Evolutionary conservation across 306 rosid genomes (phyloP), one percentile per base, ranked within the genome.

Genomic region (Crotalaria pallida): DNA sequence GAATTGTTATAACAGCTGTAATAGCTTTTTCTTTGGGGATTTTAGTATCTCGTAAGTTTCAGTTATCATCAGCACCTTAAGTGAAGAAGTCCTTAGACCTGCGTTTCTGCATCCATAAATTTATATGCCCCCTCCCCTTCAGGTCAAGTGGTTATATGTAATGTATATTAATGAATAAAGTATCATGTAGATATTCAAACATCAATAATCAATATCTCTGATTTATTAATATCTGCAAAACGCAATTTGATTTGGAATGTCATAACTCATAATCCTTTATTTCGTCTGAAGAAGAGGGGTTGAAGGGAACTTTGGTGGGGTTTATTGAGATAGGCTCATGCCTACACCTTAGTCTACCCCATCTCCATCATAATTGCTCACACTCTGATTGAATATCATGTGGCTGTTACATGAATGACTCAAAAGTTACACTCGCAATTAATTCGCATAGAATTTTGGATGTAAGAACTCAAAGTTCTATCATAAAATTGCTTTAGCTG

Each of bases 1-100:
- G 77, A 59, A 74, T 83, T 50, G 69, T 88, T 21, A 22, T 80
- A 19, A 75, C 93, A 33, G 93, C 91, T 21, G 50, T 79, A 9
- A 1, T 88, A 50, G 93, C 93, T 3, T 88, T 91, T 69, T 84
- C 91, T 15, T 50, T 91, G 17, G 91, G 92, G 62, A 2, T 87
- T 58, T 66, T 77, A 0, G 51, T 82, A 41, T 77, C 89, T 76
- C 79, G 69, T 0, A 55, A 75, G 65, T 73, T 80, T 41, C 45
- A 77, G 72, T 80, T 56, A 19, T 71, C 81, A 75, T 9, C 27
- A 18, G 43, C 64, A 43, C 3, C 33, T 23, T 71, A 73, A 72
- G 11, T 36, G 24, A 65, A 48, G 36, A 65, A 48, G 43, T 74
- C 50, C 33, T 72, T 22, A 1, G 62, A 44, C 15, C 65, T 73